Conservation (phyloP, 2,329 filamentous ascomycete genomes). For the Neofusicoccum parvum region DNA sequence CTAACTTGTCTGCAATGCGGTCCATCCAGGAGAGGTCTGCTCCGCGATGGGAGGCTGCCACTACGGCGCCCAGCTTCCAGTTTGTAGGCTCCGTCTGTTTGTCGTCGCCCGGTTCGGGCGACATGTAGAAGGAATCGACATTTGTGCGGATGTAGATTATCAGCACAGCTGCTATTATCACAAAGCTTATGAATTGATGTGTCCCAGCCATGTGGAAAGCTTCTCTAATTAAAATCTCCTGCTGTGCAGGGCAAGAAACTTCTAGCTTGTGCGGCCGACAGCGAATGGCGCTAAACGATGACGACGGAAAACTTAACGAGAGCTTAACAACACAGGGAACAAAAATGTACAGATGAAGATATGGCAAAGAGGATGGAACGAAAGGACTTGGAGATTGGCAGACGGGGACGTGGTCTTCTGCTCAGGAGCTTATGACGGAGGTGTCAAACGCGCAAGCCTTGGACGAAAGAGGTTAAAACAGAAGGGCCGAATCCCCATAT, state of each 20-base stretch:
- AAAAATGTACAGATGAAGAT: no score
- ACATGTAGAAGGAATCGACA: neutral
- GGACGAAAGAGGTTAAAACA: neutral
- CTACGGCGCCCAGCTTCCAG: neutral
- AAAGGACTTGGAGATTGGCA: neutral
- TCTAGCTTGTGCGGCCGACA: neutral
- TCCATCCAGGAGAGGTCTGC: conserved; percentile 1
- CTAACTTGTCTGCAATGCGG: neutral
- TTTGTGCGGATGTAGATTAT: neutral
- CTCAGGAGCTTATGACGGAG: conserved; percentile 7
- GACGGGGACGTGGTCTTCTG: neutral
- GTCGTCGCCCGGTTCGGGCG: neutral
- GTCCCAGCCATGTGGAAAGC: neutral
- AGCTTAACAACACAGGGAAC: neutral
- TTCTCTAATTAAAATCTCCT: neutral
- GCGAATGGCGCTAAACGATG: neutral
- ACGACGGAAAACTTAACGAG: neutral
- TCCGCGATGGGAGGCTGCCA: neutral
- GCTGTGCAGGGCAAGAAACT: neutral
- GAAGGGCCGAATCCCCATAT: conserved; percentile 15
- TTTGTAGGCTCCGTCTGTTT: neutral
- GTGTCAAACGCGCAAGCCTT: conserved; percentile 9
- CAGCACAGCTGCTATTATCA: neutral
- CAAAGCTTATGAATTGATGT: neutral
- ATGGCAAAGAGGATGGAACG: neutral